These are phyloP conservation scores for Multifurca ochricompacta DNA, from an alignment of 768 basidiomycete genomes.

Conservation along the genomic window DNA sequence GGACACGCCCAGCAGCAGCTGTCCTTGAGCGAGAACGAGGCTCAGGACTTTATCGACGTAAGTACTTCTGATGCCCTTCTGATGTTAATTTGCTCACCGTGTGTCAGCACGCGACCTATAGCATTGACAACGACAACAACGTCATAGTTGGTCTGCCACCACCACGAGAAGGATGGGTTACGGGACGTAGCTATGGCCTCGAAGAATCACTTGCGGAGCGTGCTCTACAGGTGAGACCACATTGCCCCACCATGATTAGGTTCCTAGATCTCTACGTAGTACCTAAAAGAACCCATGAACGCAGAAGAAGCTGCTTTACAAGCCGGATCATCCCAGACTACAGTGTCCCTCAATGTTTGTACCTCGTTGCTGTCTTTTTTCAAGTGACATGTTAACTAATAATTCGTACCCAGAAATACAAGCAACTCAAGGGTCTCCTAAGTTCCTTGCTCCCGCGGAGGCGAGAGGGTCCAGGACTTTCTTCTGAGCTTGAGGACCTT, in stretches of 20 bases:
- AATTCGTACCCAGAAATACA: conserved; percentile 7
- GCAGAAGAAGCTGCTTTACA: conserved; percentile 9
- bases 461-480: conserved; percentile 6
- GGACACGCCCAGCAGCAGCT: conserved; percentile 16
- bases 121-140: conserved; percentile 17
- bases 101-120: conserved; percentile 16
- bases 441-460: conserved; percentile 15
- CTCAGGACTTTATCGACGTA: conserved; percentile 21
- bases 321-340: not conserved
- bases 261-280: not conserved
- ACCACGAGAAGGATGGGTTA: conserved; percentile 16
- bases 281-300: conserved; percentile 15
- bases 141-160: conserved; percentile 16
- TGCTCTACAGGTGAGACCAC: conserved; percentile 9
- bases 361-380: not conserved
- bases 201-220: conserved; percentile 16
- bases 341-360: conserved; percentile 1
- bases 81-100: not conserved
- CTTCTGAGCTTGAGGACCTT: conserved; percentile 15
- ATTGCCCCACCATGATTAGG: not conserved
- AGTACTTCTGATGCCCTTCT: not conserved
- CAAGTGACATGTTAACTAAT: not conserved
- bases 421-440: conserved; percentile 16
- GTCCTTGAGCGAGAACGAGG: conserved; percentile 14
- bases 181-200: conserved; percentile 14